phyloP scores from a whole-genome alignment of 345 rosid species.

The Stellera chamaejasme region DNA sequence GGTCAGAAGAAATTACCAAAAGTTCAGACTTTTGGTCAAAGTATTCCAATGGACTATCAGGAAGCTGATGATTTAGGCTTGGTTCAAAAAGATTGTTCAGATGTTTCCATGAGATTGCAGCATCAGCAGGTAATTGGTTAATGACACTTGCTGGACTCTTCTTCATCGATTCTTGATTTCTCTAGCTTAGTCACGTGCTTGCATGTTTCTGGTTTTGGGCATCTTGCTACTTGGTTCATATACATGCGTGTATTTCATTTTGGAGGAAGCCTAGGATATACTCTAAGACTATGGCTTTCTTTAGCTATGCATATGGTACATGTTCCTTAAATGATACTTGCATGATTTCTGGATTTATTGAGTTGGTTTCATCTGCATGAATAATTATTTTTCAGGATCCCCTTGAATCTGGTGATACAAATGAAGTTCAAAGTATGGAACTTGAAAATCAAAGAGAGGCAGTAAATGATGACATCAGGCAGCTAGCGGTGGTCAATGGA shows the following conservation, averaged over 20 bases:
- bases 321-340: too few relatives aligned
- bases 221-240: too few relatives aligned
- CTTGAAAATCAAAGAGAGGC: conserved; percentile 28
- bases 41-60: conserved; percentile 14
- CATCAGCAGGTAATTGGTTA: conserved; percentile 30
- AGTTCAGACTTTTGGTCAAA: conserved; percentile 14
- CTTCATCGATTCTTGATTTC: neutral
- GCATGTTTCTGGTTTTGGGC: too few relatives aligned
- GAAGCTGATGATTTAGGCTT: conserved; percentile 22
- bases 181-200: neutral
- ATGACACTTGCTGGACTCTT: neutral
- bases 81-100: conserved; percentile 15
- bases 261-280: too few relatives aligned
- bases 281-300: too few relatives aligned
- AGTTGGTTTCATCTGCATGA: neutral
- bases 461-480: conserved; percentile 32
- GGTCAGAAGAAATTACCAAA: conserved; percentile 8
- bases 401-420: conserved; percentile 27
- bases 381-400: conserved; percentile 38
- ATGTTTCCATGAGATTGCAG: conserved; percentile 13
- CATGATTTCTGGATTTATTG: too few relatives aligned
- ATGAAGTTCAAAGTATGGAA: conserved; percentile 30
- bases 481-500: conserved; percentile 44
- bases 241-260: too few relatives aligned
- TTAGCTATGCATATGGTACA: too few relatives aligned